Conservation (phyloP, 805 yeast genomes). For the Candida dendrica region DNA sequence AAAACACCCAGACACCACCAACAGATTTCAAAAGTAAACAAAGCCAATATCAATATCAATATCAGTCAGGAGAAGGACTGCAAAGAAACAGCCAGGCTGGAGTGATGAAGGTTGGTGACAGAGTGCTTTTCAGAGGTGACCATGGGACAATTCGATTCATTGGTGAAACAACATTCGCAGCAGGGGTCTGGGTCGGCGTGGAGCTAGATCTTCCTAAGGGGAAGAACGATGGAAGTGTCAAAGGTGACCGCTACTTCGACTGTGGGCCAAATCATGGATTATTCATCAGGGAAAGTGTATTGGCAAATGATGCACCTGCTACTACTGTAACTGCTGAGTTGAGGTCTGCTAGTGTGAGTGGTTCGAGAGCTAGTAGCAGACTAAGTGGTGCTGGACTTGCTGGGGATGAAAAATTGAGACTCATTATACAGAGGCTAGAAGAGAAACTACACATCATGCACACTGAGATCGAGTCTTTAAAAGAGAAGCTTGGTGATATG, state of each 20-base stretch:
- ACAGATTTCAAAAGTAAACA: not conserved
- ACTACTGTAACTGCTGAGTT: too few relatives aligned
- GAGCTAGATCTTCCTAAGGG: constrained; percentile 73
- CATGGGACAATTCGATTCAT: constrained; percentile 40
- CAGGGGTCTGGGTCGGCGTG: constrained; percentile 75
- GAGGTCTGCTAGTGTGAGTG: not conserved
- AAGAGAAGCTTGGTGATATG: constrained; percentile 16
- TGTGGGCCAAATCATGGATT: constrained; percentile 49
- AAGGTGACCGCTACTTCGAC: constrained; percentile 50
- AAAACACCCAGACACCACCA: not conserved
- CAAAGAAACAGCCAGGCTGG: not conserved
- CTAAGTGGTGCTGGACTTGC: too few relatives aligned
- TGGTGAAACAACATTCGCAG: constrained; percentile 52
- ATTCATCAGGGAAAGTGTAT: constrained; percentile 37
- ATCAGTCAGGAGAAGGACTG: too few relatives aligned
- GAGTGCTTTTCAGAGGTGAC: constrained; percentile 31
- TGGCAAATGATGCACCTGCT: constrained; percentile 6
- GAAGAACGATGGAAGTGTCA: constrained; percentile 71
- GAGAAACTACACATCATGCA: constrained; percentile 31
- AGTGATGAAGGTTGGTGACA: constrained; percentile 14
- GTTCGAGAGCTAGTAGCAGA: not conserved
- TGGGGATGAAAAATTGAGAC: constrained; percentile 12
- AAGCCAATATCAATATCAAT: too few relatives aligned
- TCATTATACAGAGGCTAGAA: constrained; percentile 38
- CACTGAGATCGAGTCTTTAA: constrained; percentile 23